Evolutionary conservation across 305 asterid genomes (phyloP).

Genomic region (Andrographis paniculata): DNA sequence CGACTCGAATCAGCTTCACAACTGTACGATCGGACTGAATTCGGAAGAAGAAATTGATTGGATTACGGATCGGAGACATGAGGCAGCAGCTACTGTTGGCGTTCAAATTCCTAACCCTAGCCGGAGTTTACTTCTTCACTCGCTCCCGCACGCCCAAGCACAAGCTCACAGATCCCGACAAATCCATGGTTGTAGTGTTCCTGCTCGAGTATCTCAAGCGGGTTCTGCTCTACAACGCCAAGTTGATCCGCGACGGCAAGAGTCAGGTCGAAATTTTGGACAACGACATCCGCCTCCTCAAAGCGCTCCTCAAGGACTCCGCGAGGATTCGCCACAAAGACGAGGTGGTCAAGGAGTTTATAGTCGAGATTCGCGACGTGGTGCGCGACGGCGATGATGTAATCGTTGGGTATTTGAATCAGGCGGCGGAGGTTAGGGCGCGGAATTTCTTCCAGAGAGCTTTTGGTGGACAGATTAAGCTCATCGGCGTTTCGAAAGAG

Average conservation of each 20-base stretch:
- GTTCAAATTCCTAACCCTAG: slow-evolving; percentile 25
- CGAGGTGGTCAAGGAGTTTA: slow-evolving; percentile 18
- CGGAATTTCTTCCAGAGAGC: slow-evolving; percentile 21
- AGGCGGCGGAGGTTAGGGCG: slow-evolving; percentile 18
- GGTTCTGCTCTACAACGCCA: slow-evolving; percentile 20
- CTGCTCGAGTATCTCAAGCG: slow-evolving; percentile 34
- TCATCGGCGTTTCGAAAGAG: slow-evolving; percentile 24
- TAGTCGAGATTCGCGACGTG: slow-evolving; percentile 20
- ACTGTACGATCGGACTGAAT: too few species aligned
- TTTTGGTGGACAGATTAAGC: slow-evolving; percentile 20
- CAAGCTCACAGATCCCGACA: slow-evolving; percentile 20
- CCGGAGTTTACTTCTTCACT: slow-evolving; percentile 34
- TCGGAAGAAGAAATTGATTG: too few species aligned
- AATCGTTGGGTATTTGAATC: slow-evolving; percentile 21
- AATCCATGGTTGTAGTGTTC: slow-evolving; percentile 26
- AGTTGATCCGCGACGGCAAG: slow-evolving; percentile 23
- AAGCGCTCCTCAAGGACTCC: slow-evolving; percentile 39
- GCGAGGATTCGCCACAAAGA: slow-evolving; percentile 10
- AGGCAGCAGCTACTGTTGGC: slow-evolving; percentile 32
- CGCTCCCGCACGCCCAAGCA: slow-evolving; percentile 31
- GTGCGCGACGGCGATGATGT: slow-evolving; percentile 37
- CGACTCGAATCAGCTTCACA: too few species aligned
- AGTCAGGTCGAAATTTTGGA: slow-evolving; percentile 28
- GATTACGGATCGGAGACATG: slow-evolving; percentile 12
- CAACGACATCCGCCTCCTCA: slow-evolving; percentile 32